phyloP scores from a whole-genome alignment of 2,329 filamentous ascomycete species.

The Pseudogymnoascus sp. region DNA sequence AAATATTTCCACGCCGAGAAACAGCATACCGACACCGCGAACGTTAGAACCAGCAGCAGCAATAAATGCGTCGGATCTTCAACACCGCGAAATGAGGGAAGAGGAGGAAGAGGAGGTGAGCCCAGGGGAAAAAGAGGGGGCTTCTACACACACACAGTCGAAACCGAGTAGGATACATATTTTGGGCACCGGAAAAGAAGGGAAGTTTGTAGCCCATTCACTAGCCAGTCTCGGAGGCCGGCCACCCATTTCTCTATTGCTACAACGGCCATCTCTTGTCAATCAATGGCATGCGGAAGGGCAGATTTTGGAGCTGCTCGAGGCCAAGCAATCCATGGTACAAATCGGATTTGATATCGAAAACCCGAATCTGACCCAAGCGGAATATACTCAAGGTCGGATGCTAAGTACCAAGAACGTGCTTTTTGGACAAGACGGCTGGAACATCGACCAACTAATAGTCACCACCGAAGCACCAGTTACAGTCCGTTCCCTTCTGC shows the following conservation, averaged over 20 bases:
- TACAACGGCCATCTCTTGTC: slow-evolving; percentile 41
- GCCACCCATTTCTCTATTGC: slow-evolving; percentile 56
- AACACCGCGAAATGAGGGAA: not conserved
- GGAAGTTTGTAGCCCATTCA: slow-evolving; percentile 58
- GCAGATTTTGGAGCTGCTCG: slow-evolving; percentile 38
- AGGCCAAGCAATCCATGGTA: slow-evolving; percentile 34
- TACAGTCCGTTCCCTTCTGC: slow-evolving; percentile 48
- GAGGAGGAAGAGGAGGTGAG: slow-evolving; percentile 19
- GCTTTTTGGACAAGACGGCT: slow-evolving; percentile 30
- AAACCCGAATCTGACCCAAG: slow-evolving; percentile 11
- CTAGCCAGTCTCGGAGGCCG: slow-evolving; percentile 48
- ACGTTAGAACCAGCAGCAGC: not conserved
- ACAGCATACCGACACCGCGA: not conserved
- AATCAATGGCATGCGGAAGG: slow-evolving; percentile 40
- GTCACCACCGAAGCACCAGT: slow-evolving; percentile 56
- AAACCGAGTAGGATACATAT: slow-evolving; percentile 45
- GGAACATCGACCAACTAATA: slow-evolving; percentile 59
- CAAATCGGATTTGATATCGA: slow-evolving; percentile 28
- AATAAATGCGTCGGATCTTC: not conserved
- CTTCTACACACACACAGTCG: not conserved
- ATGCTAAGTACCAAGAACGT: slow-evolving; percentile 13
- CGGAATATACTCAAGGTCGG: slow-evolving; percentile 21
- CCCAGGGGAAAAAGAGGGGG: slow-evolving; percentile 17
- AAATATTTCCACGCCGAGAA: not conserved
- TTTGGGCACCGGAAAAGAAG: slow-evolving; percentile 55